Base-by-base conservation (phyloP, 345 rosid species). In the Populus tremula region DNA sequence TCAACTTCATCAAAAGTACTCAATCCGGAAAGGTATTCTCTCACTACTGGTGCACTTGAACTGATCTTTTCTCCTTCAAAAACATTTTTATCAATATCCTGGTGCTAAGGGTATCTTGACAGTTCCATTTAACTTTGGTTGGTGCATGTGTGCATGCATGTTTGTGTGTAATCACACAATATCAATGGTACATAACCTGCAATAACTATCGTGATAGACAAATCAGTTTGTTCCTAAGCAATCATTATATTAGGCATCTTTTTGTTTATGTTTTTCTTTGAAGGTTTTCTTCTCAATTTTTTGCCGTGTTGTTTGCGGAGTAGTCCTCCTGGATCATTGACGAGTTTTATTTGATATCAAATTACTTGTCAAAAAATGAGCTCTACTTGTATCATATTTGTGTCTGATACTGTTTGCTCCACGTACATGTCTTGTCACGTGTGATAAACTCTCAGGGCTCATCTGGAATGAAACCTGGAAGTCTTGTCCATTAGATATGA, bases 1-100 rank as follows among this genome's bases (percentile, higher is more conserved):
- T 80, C 91, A 88, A 78, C 64, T 78, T 12, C 77, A 82, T 59
- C 66, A 38, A 21, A 88, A 80, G 64, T 75, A 65, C 76, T 75
- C 88, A 6, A 77, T 79, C 25, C 79, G 84, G 56, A 79, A 82
- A 73, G 87, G 91, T 85, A 78, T 45, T 47, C 27, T 64, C 67
- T 23, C 39, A 3, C 63, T 6, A 17, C 64, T 54, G 25, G 31
- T 41, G 41, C 33, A 6, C 8, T 21, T n/a, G 64, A 59, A n/a
- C 29, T 59, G 64, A 4, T 31, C 16, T 68, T 59, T 50, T 29
- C 35, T 72, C n/a, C 61, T 64, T 78, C 2, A 29, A 20, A 27
- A 73, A 56, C 25, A 67, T 4, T 25, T 25, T 38, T 21, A 14
- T 72, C 21, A 23, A 18, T 47, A 25, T 64, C 38, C 47, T 21